These are phyloP conservation scores for Phanerochaete carnosa DNA, from an alignment of 768 basidiomycete species.

Conservation along the genomic window DNA sequence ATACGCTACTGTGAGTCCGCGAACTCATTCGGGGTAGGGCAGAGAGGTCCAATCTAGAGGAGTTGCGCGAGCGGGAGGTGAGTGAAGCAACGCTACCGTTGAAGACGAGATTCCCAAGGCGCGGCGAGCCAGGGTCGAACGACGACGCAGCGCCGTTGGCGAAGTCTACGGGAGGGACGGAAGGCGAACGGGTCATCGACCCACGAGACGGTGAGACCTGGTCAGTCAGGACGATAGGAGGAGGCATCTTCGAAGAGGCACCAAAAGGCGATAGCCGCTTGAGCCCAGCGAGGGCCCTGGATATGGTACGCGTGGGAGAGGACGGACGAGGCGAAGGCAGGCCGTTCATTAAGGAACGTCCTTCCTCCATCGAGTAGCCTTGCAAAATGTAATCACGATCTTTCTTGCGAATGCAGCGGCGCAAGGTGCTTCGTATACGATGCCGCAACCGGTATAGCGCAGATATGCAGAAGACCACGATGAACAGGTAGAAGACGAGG, in stretches of 20 bases:
- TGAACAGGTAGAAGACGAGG: slow-evolving; percentile 51
- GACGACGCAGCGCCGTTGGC: slow-evolving; percentile 21
- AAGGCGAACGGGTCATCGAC: slow-evolving; percentile 26
- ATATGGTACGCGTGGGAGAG: slow-evolving; percentile 40
- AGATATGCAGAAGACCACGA: slow-evolving; percentile 40
- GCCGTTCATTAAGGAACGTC: slow-evolving; percentile 18
- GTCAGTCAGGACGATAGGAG: slow-evolving; percentile 17
- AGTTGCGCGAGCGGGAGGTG: slow-evolving; percentile 62
- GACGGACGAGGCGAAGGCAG: slow-evolving; percentile 28
- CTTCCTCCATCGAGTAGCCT: slow-evolving; percentile 31
- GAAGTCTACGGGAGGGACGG: slow-evolving; percentile 17
- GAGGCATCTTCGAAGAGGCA: slow-evolving; percentile 12
- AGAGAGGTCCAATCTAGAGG: slow-evolving; percentile 61
- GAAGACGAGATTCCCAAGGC: slow-evolving; percentile 22
- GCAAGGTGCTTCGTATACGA: slow-evolving; percentile 42
- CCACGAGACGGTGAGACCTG: slow-evolving; percentile 22
- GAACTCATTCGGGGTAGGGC: slow-evolving; percentile 41
- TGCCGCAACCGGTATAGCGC: slow-evolving; percentile 58
- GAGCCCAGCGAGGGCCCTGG: slow-evolving; percentile 22
- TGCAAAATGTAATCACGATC: slow-evolving; percentile 24
- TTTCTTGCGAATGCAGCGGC: slow-evolving; percentile 31
- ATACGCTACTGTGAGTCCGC: slow-evolving; percentile 30
- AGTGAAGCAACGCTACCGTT: slow-evolving; percentile 36
- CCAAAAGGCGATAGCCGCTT: slow-evolving; percentile 17
- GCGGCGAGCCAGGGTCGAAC: slow-evolving; percentile 23